These are phyloP conservation scores for Eucalyptus globulus DNA, from an alignment of 345 rosid genomes.

Conservation along the genomic window DNA sequence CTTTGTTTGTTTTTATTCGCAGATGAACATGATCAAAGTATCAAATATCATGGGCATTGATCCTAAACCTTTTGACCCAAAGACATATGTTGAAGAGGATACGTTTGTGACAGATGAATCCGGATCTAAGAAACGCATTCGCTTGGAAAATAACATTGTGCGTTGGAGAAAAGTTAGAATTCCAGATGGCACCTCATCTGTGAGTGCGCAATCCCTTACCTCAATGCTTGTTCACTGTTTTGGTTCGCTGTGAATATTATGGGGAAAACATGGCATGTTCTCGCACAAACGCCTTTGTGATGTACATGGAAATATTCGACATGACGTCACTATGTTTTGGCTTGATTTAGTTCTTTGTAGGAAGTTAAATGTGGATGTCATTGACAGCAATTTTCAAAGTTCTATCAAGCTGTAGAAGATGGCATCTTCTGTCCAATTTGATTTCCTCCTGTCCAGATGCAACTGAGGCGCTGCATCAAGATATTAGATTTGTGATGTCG, in stretches of 20 bases:
- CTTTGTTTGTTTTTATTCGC: constrained; percentile 6
- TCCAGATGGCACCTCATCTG: constrained; percentile 56
- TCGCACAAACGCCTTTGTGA: background rate
- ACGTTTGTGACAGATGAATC: constrained; percentile 80
- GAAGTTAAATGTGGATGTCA: background rate
- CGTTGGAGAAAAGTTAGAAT: constrained; percentile 74
- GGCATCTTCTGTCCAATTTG: background rate
- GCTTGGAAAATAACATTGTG: constrained; percentile 88
- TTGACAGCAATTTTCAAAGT: background rate
- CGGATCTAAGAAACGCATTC: constrained; percentile 64
- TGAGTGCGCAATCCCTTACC: constrained; percentile 31
- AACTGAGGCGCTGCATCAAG: background rate
- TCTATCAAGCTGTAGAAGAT: background rate
- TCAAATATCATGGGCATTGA: constrained; percentile 99
- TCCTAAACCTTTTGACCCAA: constrained; percentile 82
- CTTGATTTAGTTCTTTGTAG: background rate
- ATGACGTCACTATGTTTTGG: background rate
- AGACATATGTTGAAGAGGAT: constrained; percentile 90
- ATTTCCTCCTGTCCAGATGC: background rate
- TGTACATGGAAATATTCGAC: background rate
- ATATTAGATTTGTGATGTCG: background rate
- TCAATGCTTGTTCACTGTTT: background rate
- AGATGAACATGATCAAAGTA: constrained; percentile 92
- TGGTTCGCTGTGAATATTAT: background rate
- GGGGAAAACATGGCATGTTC: background rate